phyloP scores from a whole-genome alignment of 495 filamentous ascomycete species.

The Aspergillus sclerotioniger region DNA sequence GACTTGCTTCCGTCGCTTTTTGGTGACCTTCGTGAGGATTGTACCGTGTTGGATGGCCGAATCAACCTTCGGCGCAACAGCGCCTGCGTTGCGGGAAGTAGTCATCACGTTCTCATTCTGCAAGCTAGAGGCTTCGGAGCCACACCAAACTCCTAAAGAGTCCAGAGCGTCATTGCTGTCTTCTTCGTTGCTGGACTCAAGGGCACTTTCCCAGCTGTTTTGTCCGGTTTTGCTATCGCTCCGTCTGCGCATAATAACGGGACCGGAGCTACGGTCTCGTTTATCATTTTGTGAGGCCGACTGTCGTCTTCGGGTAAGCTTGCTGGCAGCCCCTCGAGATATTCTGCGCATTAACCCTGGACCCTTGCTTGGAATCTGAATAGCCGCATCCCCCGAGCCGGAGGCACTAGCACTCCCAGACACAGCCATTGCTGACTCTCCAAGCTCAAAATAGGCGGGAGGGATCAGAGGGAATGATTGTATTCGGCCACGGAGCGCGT shows the following conservation, averaged over 20 bases:
- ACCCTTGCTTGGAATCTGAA: constrained; percentile 50
- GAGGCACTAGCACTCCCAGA: constrained; percentile 31
- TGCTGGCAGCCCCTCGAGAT: constrained; percentile 63
- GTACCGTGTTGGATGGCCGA: constrained; percentile 72
- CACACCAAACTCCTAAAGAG: constrained; percentile 34
- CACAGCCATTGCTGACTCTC: constrained; percentile 52
- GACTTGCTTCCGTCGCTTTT: constrained; percentile 72
- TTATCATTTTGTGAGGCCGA: constrained; percentile 71
- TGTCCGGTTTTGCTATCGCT: constrained; percentile 81
- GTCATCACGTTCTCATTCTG: constrained; percentile 36
- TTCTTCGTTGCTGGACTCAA: constrained; percentile 55
- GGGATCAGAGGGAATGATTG: constrained; percentile 32
- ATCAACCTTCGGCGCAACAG: constrained; percentile 68
- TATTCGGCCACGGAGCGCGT: constrained; percentile 48
- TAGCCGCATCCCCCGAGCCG: constrained; percentile 51
- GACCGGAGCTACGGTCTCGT: constrained; percentile 83
- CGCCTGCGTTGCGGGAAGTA: constrained; percentile 35
- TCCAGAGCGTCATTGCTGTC: constrained; percentile 62
- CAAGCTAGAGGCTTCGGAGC: constrained; percentile 40
- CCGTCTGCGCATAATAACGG: constrained; percentile 78
- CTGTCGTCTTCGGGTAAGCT: constrained; percentile 60
- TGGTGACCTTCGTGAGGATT: constrained; percentile 73
- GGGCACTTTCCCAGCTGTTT: constrained; percentile 46
- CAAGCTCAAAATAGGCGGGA: constrained; percentile 52
- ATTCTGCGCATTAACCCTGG: constrained; percentile 64